These are phyloP conservation scores for Yarrowia alimentaria DNA, from an alignment of 805 yeast genomes.

Conservation along the genomic window DNA sequence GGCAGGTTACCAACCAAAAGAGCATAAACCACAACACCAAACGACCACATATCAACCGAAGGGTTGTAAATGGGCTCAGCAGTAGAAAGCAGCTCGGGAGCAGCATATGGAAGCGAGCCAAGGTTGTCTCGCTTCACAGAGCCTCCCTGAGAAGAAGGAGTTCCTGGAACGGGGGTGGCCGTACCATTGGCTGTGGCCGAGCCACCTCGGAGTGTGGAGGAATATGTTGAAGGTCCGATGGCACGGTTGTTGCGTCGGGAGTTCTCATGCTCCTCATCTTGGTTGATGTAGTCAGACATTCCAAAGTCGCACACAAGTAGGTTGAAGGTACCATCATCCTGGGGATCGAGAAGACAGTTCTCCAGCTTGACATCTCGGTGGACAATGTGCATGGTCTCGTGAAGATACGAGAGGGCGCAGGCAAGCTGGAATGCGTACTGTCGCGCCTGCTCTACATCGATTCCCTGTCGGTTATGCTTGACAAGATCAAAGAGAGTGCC, in stretches of 20 bases:
- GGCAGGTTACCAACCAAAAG: slow-evolving; percentile 74
- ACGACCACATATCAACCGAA: slow-evolving; percentile 84
- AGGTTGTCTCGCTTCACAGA: slow-evolving; percentile 43
- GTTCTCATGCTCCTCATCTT: slow-evolving; percentile 27
- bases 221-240: slow-evolving; percentile 24
- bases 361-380: slow-evolving; percentile 86
- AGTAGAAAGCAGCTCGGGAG: slow-evolving; percentile 78
- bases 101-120: slow-evolving; percentile 90
- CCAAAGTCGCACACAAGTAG: slow-evolving; percentile 86
- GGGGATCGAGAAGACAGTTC: slow-evolving; percentile 63
- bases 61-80: slow-evolving; percentile 54
- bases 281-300: slow-evolving; percentile 50
- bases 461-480: slow-evolving; percentile 50
- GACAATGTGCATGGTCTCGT: slow-evolving; percentile 56
- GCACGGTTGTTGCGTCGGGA: slow-evolving; percentile 13
- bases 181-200: slow-evolving; percentile 14
- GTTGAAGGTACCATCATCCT: slow-evolving; percentile 37
- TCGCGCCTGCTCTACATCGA: slow-evolving; percentile 35
- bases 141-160: slow-evolving; percentile 23
- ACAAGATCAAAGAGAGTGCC: slow-evolving; percentile 83
- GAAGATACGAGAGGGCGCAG: slow-evolving; percentile 61
- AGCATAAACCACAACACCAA: slow-evolving; percentile 75
- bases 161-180: slow-evolving; percentile 15
- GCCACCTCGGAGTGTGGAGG: slow-evolving; percentile 8
- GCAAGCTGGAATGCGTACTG: slow-evolving; percentile 54